Conservation (phyloP, 2,329 filamentous ascomycete genomes). For the Pyrenochaeta sp. region DNA sequence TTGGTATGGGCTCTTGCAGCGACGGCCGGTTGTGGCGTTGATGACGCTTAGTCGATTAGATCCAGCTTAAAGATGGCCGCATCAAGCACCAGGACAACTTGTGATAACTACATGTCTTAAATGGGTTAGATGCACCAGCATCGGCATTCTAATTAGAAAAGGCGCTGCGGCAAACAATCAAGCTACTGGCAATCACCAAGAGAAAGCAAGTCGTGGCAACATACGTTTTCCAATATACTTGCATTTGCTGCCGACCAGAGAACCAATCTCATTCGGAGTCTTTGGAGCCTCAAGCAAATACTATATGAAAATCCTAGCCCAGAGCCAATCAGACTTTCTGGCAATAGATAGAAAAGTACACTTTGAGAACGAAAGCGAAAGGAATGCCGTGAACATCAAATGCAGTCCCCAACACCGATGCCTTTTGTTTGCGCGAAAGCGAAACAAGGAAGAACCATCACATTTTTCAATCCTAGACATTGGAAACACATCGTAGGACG, state of each 20-base stretch:
- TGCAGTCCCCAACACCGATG: constrained; percentile 19
- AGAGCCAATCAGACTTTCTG: constrained; percentile 2
- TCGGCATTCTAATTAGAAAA: not conserved
- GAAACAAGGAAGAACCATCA: constrained; percentile 11
- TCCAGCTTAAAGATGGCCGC: not conserved
- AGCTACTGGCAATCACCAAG: not conserved
- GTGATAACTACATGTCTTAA: too few species aligned
- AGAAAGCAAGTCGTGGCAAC: not conserved
- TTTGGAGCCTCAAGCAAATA: not conserved
- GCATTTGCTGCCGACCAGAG: not conserved
- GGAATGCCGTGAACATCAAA: constrained; percentile 10
- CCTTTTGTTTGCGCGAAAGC: constrained; percentile 15
- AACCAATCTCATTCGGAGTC: not conserved
- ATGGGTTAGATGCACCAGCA: too few species aligned
- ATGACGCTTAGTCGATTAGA: constrained; percentile 7
- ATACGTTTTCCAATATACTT: not conserved
- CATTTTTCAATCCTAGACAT: not conserved
- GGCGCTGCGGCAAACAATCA: not conserved
- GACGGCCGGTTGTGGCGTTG: constrained; percentile 9
- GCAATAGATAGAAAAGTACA: constrained; percentile 14
- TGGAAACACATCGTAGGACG: not conserved
- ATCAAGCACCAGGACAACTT: not conserved
- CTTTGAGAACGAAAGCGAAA: constrained; percentile 11
- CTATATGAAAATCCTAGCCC: not conserved
- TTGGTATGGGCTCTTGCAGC: not conserved